Evolutionary conservation across 257 asterid genomes (phyloP).

Genomic region (Agastache rugosa): DNA sequence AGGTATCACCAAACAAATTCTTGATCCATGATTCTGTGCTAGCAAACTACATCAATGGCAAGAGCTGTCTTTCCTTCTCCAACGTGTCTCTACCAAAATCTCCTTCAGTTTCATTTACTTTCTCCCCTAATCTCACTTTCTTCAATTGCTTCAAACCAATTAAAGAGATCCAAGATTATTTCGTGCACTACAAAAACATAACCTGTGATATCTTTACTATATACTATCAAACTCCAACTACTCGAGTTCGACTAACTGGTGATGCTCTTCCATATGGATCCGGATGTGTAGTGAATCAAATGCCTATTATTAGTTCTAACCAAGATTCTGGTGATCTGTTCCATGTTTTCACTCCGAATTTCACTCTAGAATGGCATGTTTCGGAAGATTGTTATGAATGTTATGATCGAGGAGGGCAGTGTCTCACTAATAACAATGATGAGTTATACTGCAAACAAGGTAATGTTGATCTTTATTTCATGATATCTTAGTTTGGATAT

Average conservation of each 20-base stretch:
- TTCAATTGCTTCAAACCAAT: too few species aligned
- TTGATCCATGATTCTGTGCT: too few species aligned
- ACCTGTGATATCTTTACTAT: neutral
- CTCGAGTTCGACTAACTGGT: neutral
- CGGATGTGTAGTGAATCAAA: too few species aligned
- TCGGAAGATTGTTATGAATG: constrained; percentile 43
- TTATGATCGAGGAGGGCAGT: constrained; percentile 44
- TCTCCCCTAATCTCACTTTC: too few species aligned
- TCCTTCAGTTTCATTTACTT: too few species aligned
- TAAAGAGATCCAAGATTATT: too few species aligned
- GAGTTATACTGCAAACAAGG: constrained; percentile 29
- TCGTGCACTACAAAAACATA: too few species aligned
- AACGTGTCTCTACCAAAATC: too few species aligned
- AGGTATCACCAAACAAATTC: too few species aligned
- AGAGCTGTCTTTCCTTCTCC: too few species aligned
- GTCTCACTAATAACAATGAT: neutral
- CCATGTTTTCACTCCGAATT: constrained; percentile 22
- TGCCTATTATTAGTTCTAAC: neutral
- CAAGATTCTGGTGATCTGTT: neutral
- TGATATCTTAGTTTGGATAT: too few species aligned
- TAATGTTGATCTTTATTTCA: neutral
- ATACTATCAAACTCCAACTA: neutral
- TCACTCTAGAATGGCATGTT: constrained; percentile 43
- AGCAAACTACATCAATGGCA: too few species aligned
- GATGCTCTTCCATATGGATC: neutral